These are phyloP conservation scores for Asterionellopsis glacialis DNA, from an alignment of 108 stramenopile species.

Conservation along the genomic window DNA sequence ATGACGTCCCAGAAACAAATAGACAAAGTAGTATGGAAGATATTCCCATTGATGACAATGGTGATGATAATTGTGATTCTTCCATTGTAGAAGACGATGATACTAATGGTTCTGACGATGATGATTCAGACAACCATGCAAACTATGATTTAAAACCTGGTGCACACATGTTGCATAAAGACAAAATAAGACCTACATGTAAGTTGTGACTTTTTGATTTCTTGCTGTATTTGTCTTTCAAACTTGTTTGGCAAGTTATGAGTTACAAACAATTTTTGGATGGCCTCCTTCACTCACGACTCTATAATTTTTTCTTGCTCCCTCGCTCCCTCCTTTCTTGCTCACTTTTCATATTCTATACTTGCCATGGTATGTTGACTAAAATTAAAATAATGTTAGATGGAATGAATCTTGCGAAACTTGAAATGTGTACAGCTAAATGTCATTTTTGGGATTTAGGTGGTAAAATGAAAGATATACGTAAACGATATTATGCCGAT, in stretches of 20 bases:
- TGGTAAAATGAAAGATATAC: slow-evolving; percentile 69
- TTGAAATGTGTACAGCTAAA: slow-evolving; percentile 53
- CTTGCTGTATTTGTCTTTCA: not conserved
- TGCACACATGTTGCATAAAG: slow-evolving; percentile 65
- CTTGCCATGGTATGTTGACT: not conserved
- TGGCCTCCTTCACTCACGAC: no score
- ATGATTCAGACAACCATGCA: slow-evolving; percentile 1
- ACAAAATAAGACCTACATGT: slow-evolving; percentile 72
- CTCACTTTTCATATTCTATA: not conserved
- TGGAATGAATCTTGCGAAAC: slow-evolving; percentile 74
- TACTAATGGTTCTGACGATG: not conserved
- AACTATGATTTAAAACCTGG: slow-evolving; percentile 35
- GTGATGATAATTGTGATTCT: slow-evolving; percentile 1
- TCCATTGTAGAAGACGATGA: slow-evolving; percentile 9
- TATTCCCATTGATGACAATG: slow-evolving; percentile 9
- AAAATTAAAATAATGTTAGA: slow-evolving; percentile 11
- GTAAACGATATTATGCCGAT: slow-evolving; percentile 80
- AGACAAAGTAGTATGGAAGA: slow-evolving; percentile 1
- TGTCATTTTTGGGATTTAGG: slow-evolving; percentile 71
- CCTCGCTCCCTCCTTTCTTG: slow-evolving; percentile 3
- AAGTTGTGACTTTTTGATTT: slow-evolving; percentile 10
- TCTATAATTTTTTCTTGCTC: no score
- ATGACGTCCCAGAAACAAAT: no score
- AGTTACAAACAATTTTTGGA: no score
- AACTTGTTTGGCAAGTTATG: no score